Conservation (phyloP, 177 flowering plant species). For the Vitis hybrid region DNA sequence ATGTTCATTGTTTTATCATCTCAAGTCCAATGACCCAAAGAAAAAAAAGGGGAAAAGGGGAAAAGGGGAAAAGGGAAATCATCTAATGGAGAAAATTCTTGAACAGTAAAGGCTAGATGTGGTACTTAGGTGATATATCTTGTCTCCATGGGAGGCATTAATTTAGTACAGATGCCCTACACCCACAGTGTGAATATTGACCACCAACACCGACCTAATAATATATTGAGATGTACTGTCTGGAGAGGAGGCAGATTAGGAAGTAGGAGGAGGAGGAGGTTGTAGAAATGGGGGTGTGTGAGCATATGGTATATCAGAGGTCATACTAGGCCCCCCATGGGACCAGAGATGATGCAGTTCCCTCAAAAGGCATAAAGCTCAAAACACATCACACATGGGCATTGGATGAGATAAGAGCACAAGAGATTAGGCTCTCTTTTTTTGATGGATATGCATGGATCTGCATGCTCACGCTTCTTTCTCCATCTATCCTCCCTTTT, state of each 20-base stretch:
- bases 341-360: background rate
- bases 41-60: too few species aligned
- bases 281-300: background rate
- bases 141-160: too few species aligned
- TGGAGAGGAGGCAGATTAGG: background rate
- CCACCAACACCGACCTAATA: too few species aligned
- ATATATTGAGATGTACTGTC: background rate
- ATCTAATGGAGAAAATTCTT: too few species aligned
- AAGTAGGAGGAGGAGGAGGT: background rate
- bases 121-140: too few species aligned
- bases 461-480: slow-evolving; percentile 2
- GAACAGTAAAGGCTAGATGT: too few species aligned
- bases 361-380: background rate
- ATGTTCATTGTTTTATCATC: too few species aligned
- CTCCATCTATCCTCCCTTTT: background rate
- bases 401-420: background rate
- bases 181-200: too few species aligned
- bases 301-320: background rate
- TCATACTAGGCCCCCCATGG: background rate
- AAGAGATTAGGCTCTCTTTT: background rate
- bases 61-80: too few species aligned
- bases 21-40: too few species aligned
- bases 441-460: slow-evolving; percentile 2
- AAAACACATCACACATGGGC: background rate
- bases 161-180: too few species aligned